These are phyloP conservation scores for Neurospora pannonica DNA, from an alignment of 495 filamentous ascomycete species.

Conservation along the genomic window DNA sequence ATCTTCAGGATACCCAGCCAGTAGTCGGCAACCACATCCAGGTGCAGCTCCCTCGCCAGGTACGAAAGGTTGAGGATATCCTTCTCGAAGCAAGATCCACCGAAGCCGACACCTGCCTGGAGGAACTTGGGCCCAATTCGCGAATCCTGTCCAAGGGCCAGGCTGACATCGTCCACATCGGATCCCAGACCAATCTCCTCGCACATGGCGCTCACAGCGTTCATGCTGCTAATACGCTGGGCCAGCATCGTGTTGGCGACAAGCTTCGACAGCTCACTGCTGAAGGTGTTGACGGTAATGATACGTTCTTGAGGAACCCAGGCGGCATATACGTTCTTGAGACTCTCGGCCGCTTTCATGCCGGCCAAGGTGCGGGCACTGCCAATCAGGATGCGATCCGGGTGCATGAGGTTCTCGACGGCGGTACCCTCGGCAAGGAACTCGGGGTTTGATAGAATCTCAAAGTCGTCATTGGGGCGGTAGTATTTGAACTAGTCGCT, in stretches of 20 bases:
- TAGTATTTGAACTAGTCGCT: slow-evolving; percentile 28
- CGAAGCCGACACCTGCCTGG: slow-evolving; percentile 70
- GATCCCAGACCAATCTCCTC: slow-evolving; percentile 59
- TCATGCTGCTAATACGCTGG: slow-evolving; percentile 76
- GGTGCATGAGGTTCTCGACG: slow-evolving; percentile 57
- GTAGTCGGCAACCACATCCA: slow-evolving; percentile 67
- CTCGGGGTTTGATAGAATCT: slow-evolving; percentile 78
- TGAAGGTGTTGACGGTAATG: slow-evolving; percentile 67
- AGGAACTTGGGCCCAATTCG: slow-evolving; percentile 66
- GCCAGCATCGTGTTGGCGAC: slow-evolving; percentile 76
- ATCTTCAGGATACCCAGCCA: slow-evolving; percentile 65
- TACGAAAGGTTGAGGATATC: slow-evolving; percentile 71
- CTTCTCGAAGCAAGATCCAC: slow-evolving; percentile 78
- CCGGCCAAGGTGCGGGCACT: slow-evolving; percentile 49
- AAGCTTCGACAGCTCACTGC: slow-evolving; percentile 71
- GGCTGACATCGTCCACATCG: slow-evolving; percentile 61
- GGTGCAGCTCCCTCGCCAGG: slow-evolving; percentile 56
- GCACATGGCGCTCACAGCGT: slow-evolving; percentile 71
- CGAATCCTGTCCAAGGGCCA: slow-evolving; percentile 59
- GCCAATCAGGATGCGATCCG: slow-evolving; percentile 72
- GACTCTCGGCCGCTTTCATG: slow-evolving; percentile 48
- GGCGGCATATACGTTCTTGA: slow-evolving; percentile 56
- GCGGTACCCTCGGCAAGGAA: slow-evolving; percentile 76
- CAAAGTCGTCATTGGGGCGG: slow-evolving; percentile 54
- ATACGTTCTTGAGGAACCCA: slow-evolving; percentile 64